Conservation (phyloP, 257 asterid species). For the Solanum virginianum region DNA sequence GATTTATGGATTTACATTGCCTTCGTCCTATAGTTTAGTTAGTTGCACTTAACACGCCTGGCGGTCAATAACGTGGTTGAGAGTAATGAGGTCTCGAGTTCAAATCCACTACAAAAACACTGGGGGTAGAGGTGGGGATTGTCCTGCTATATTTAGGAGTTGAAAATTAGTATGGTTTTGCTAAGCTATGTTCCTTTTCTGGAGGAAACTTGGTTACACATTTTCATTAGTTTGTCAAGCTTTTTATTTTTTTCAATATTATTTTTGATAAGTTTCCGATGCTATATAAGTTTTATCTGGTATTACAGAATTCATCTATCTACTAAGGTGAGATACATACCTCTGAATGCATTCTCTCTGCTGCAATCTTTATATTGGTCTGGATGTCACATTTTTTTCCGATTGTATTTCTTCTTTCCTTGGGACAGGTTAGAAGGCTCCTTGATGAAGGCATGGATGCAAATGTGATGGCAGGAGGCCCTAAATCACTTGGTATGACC, state of each 20-base stretch:
- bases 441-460: conserved; percentile 81
- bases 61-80: no score
- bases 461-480: conserved; percentile 89
- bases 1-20: not conserved
- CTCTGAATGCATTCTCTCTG: not conserved
- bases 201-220: not conserved
- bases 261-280: not conserved
- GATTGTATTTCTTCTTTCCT: not conserved
- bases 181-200: not conserved
- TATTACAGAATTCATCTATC: not conserved
- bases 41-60: not conserved
- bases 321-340: not conserved
- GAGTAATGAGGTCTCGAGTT: no score
- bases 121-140: no score
- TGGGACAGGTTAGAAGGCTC: conserved; percentile 63
- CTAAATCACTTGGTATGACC: conserved; percentile 80
- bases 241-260: not conserved
- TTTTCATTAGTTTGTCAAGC: not conserved
- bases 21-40: not conserved
- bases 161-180: not conserved
- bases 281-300: no score
- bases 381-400: not conserved
- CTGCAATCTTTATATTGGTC: not conserved
- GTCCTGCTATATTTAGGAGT: not conserved
- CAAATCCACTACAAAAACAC: no score